Conservation (phyloP, 345 rosid species). For the Schrenkiella parvula region DNA sequence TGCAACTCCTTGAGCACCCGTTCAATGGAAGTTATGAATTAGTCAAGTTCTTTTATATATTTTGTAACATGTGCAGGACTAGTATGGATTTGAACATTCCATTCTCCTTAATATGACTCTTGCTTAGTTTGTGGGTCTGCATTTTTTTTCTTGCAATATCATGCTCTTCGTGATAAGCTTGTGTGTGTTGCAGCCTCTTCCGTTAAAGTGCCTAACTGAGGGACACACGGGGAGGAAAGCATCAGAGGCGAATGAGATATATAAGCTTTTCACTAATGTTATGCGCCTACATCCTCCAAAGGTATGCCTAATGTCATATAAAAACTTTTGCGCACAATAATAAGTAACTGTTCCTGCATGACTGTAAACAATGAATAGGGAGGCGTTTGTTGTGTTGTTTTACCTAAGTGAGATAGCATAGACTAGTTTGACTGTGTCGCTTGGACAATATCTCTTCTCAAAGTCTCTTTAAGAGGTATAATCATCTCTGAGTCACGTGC, state of each 20-base stretch:
- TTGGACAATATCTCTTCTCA: slow-evolving; percentile 1
- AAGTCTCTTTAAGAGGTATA: neutral
- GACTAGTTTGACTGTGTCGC: neutral
- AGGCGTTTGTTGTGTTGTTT: neutral
- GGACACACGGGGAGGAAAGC: slow-evolving; percentile 56
- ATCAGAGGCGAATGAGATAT: slow-evolving; percentile 57
- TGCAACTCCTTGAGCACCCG: neutral
- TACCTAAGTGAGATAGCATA: slow-evolving; percentile 12
- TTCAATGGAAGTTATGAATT: neutral
- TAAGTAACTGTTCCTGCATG: neutral
- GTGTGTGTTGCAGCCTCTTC: slow-evolving; percentile 65
- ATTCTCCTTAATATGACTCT: neutral
- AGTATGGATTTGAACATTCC: neutral
- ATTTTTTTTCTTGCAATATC: neutral
- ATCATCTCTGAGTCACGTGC: neutral
- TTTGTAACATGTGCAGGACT: neutral
- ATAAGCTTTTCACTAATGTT: slow-evolving; percentile 75
- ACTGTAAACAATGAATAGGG: neutral
- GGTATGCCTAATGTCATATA: slow-evolving; percentile 38
- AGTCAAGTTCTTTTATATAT: neutral
- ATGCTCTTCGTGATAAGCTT: slow-evolving; percentile 2
- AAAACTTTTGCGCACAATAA: neutral
- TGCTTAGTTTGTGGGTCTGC: neutral
- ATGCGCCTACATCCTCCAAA: slow-evolving; percentile 66
- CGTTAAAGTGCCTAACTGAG: slow-evolving; percentile 73